A percentile compares a stretch with the other conserved stretches of the same genome.
phyloP scores from a whole-genome alignment of 2,329 filamentous ascomycete genomes.

The Coleophoma eucalyptorum region DNA sequence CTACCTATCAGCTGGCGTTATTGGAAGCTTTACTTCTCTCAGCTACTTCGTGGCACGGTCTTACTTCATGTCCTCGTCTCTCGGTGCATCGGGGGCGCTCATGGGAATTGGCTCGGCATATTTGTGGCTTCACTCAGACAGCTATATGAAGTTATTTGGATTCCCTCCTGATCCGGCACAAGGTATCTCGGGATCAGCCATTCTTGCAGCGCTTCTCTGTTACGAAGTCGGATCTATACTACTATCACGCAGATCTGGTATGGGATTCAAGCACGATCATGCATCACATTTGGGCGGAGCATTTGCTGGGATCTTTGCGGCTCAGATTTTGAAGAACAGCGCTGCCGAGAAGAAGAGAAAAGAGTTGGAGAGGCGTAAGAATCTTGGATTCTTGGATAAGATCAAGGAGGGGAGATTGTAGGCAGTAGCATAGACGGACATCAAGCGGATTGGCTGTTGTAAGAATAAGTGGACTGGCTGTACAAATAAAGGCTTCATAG shows the following conservation, averaged over 20 bases:
- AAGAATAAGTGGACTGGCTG: no score
- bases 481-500: no score
- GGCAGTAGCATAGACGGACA: background rate
- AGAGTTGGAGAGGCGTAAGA: constrained; percentile 17
- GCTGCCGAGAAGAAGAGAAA: constrained; percentile 15
- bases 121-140: constrained; percentile 53
- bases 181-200: constrained; percentile 50
- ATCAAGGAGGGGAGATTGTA: constrained; percentile 13
- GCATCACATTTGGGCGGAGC: constrained; percentile 33
- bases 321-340: constrained; percentile 18
- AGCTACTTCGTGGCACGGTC: constrained; percentile 32
- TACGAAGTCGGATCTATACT: constrained; percentile 46
- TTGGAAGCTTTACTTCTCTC: constrained; percentile 58
- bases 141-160: constrained; percentile 53
- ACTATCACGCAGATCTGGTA: constrained; percentile 20
- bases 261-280: constrained; percentile 27
- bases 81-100: constrained; percentile 65
- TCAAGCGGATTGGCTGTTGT: no score
- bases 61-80: constrained; percentile 41
- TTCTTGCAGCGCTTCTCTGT: constrained; percentile 47
- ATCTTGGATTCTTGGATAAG: constrained; percentile 13
- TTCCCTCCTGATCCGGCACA: constrained; percentile 49
- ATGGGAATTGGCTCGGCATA: constrained; percentile 59
- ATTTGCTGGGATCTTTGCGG: constrained; percentile 23
- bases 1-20: constrained; percentile 54